A percentile compares a stretch with the other conserved stretches of the same genome.
Evolutionary conservation across 2,329 filamentous ascomycete species (phyloP).

Genomic region (Beauveria varroae): DNA sequence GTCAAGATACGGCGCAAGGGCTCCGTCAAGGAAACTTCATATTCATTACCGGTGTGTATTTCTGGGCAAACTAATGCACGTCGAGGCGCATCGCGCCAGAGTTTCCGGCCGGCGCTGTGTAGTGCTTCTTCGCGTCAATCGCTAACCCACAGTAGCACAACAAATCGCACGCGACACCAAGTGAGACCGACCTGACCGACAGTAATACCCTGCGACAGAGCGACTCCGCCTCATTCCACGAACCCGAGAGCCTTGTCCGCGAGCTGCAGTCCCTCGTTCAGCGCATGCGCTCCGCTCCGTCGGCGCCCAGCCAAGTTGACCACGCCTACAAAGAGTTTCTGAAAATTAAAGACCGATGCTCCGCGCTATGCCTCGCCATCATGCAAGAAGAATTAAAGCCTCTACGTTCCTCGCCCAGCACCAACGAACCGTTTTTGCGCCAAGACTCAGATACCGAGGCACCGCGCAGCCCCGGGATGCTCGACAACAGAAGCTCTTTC

Average conservation of each 20-base stretch:
- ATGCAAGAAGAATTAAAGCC: slow-evolving; percentile 32
- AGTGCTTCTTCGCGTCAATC: slow-evolving; percentile 5
- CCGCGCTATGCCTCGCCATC: slow-evolving; percentile 32
- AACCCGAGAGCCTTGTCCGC: slow-evolving; percentile 27
- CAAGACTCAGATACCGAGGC: slow-evolving; percentile 25
- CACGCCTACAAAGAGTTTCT: slow-evolving; percentile 36
- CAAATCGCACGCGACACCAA: neutral
- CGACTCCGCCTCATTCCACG: slow-evolving; percentile 19
- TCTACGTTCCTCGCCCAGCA: slow-evolving; percentile 15
- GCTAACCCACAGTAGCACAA: slow-evolving; percentile 13
- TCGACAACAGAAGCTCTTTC: slow-evolving; percentile 30
- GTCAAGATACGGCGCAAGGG: slow-evolving; percentile 5
- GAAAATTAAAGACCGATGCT: slow-evolving; percentile 33
- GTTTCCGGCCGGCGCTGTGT: neutral
- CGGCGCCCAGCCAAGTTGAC: slow-evolving; percentile 32
- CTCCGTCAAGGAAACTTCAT: neutral
- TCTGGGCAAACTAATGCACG: too few relatives aligned
- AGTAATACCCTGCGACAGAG: slow-evolving; percentile 13
- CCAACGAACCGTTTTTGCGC: slow-evolving; percentile 18
- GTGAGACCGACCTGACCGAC: slow-evolving; percentile 5
- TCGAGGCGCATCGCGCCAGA: neutral
- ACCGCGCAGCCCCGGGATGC: slow-evolving; percentile 23
- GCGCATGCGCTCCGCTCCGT: slow-evolving; percentile 27
- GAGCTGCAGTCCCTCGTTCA: slow-evolving; percentile 29
- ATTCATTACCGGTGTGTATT: neutral